phyloP scores from a whole-genome alignment of 495 filamentous ascomycete species.

The Aspergillus baeticus region DNA sequence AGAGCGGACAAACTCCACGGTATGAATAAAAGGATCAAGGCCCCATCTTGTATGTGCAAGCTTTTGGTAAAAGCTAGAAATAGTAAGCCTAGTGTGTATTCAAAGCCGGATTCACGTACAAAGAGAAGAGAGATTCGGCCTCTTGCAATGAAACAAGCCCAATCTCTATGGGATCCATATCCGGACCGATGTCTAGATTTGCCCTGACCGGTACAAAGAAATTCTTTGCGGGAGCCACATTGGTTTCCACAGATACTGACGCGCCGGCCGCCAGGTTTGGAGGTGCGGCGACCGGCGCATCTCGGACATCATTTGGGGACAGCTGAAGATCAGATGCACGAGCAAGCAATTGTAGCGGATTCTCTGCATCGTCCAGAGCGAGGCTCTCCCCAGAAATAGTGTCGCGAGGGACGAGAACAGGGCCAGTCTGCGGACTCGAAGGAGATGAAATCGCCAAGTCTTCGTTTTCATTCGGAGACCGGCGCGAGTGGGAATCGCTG shows the following conservation, averaged over 20 bases:
- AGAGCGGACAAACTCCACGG: constrained; percentile 58
- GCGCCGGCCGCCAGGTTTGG: constrained; percentile 13
- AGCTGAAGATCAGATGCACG: constrained; percentile 67
- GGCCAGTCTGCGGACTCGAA: constrained; percentile 25
- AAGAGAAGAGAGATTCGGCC: constrained; percentile 60
- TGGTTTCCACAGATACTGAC: neutral
- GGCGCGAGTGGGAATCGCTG: constrained; percentile 41
- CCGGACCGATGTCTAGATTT: constrained; percentile 57
- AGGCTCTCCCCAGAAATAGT: constrained; percentile 46
- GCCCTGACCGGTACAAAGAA: constrained; percentile 65
- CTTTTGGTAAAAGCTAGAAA: constrained; percentile 61
- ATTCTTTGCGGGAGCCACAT: constrained; percentile 27
- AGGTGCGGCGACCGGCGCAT: constrained; percentile 12
- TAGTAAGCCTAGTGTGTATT: constrained; percentile 2
- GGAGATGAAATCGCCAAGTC: too few relatives aligned
- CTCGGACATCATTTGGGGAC: constrained; percentile 38
- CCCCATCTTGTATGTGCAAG: constrained; percentile 75
- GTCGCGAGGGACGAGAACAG: constrained; percentile 27
- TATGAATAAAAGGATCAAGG: constrained; percentile 65
- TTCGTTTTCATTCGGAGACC: constrained; percentile 28
- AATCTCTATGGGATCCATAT: constrained; percentile 65
- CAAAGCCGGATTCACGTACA: constrained; percentile 42
- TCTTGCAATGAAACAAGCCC: constrained; percentile 63
- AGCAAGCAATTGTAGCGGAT: constrained; percentile 68
- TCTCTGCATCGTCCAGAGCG: constrained; percentile 69